Conservation (phyloP, 2,329 filamentous ascomycete species). For the Tetracladium maxilliforme region DNA sequence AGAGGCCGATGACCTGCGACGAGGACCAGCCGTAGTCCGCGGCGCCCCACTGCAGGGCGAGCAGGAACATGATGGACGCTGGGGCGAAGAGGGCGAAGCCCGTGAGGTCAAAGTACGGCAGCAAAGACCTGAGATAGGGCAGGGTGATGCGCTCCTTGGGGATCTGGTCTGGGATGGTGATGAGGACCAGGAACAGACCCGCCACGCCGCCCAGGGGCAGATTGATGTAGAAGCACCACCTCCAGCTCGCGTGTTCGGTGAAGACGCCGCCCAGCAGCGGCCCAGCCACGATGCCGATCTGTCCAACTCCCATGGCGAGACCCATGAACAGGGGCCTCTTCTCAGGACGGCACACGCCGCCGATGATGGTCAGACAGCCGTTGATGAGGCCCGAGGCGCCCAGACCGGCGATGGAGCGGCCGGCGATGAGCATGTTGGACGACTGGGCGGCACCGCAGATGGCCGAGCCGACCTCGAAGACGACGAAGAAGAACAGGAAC, state of each 20-base stretch:
- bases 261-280: conserved; percentile 18
- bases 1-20: conserved; percentile 10
- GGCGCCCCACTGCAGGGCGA: conserved; percentile 18
- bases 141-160: conserved; percentile 7
- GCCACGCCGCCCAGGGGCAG: conserved; percentile 21
- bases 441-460: conserved; percentile 34
- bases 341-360: conserved; percentile 15
- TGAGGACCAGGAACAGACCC: conserved; percentile 16
- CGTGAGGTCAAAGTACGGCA: conserved; percentile 13
- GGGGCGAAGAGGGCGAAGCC: conserved; percentile 16
- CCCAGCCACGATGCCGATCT: conserved; percentile 7
- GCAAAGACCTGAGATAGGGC: not conserved
- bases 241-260: conserved; percentile 17
- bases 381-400: conserved; percentile 35
- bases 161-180: conserved; percentile 15
- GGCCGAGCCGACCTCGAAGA: conserved; percentile 40
- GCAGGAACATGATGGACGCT: conserved; percentile 13
- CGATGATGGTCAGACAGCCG: conserved; percentile 35
- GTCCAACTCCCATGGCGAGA: conserved; percentile 3
- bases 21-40: conserved; percentile 14
- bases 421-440: conserved; percentile 36
- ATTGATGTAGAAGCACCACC: conserved; percentile 24
- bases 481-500: conserved; percentile 23
- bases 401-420: conserved; percentile 35
- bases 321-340: conserved; percentile 1